Conservation (phyloP, 1,284 basidiomycete species). For the Flammula alnicola region DNA sequence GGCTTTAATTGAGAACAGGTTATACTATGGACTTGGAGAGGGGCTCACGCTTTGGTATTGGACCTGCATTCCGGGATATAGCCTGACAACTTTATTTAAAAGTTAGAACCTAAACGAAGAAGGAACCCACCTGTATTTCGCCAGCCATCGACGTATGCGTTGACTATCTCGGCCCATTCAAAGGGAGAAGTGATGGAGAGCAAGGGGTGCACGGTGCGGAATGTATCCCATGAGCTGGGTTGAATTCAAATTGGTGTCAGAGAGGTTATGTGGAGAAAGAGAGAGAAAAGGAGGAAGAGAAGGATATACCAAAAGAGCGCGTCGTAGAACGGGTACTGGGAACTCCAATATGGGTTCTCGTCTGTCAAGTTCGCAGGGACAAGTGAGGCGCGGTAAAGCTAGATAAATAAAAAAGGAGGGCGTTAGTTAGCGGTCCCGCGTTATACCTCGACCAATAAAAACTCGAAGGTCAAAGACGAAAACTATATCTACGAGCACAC, state of each 20-base stretch:
- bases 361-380: constrained; percentile 56
- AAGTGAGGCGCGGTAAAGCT: constrained; percentile 55
- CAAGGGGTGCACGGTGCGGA: constrained; percentile 52
- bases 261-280: neutral
- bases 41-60: constrained; percentile 50
- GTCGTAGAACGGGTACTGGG: constrained; percentile 49
- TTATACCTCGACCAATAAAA: no score
- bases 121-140: constrained; percentile 44
- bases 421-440: no score
- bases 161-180: constrained; percentile 51
- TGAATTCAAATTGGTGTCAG: neutral
- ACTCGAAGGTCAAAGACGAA: no score
- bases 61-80: constrained; percentile 53
- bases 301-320: constrained; percentile 47
- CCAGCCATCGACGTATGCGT: constrained; percentile 55
- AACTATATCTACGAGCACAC: no score
- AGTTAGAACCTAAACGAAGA: neutral
- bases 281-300: neutral
- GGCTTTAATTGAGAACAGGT: neutral
- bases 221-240: constrained; percentile 55
- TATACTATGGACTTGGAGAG: neutral
- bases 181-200: constrained; percentile 46
- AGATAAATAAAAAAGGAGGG: neutral
- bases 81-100: constrained; percentile 29
- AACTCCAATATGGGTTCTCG: constrained; percentile 51